These are phyloP conservation scores for Sporobolomyces phaffii DNA, from an alignment of 768 basidiomycete species.

Conservation along the genomic window DNA sequence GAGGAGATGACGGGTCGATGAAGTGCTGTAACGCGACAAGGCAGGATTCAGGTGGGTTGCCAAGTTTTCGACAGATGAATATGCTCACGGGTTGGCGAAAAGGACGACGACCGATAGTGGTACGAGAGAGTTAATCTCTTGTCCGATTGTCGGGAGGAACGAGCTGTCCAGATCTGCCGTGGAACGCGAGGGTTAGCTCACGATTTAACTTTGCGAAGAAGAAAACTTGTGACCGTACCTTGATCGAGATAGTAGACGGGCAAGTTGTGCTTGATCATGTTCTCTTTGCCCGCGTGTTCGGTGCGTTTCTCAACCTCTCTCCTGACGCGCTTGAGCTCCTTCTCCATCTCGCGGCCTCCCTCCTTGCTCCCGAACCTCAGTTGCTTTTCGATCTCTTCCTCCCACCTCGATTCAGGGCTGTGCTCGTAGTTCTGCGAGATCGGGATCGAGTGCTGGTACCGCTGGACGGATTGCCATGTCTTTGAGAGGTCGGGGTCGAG, in stretches of 20 bases:
- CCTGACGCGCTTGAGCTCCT: slow-evolving; percentile 24
- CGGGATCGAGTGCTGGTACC: slow-evolving; percentile 12
- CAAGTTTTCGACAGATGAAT: neutral
- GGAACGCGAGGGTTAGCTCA: too few species aligned
- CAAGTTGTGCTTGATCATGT: neutral
- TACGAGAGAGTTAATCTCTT: slow-evolving; percentile 16
- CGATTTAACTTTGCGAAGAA: neutral
- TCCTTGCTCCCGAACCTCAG: slow-evolving; percentile 30
- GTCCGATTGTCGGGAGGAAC: neutral
- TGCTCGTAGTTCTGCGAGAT: slow-evolving; percentile 5
- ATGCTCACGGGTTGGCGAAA: neutral
- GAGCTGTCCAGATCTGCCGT: neutral
- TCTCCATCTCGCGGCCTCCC: slow-evolving; percentile 30
- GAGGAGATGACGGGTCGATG: slow-evolving; percentile 8
- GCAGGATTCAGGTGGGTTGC: too few species aligned
- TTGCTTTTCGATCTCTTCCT: slow-evolving; percentile 29
- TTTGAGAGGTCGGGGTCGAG: neutral
- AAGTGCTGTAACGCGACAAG: too few species aligned
- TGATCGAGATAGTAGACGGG: slow-evolving; percentile 34
- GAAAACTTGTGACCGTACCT: slow-evolving; percentile 11
- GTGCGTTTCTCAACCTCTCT: slow-evolving; percentile 29
- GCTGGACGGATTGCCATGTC: slow-evolving; percentile 20
- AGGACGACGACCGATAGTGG: slow-evolving; percentile 15
- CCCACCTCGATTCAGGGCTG: slow-evolving; percentile 11
- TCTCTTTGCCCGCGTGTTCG: slow-evolving; percentile 23